Evolutionary conservation across 805 yeast species (phyloP).

Genomic region (Candida vartiovaarae): DNA sequence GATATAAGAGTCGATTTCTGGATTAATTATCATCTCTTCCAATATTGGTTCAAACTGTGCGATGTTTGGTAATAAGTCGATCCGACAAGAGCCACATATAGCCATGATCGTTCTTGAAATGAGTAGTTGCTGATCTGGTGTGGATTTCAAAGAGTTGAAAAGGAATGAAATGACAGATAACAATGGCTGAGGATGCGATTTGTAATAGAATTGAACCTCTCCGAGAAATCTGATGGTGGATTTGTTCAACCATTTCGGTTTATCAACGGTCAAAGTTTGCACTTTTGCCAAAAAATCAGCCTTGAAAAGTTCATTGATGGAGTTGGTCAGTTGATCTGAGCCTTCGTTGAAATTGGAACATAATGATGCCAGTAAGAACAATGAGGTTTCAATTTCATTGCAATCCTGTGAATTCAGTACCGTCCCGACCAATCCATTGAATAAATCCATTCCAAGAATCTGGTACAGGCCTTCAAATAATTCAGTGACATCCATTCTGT

Average conservation of each 20-base stretch:
- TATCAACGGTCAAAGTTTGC: constrained; percentile 11
- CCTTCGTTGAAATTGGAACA: constrained; percentile 40
- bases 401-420: constrained; percentile 24
- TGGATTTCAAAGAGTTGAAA: constrained; percentile 32
- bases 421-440: constrained; percentile 34
- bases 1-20: constrained; percentile 35
- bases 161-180: constrained; percentile 48
- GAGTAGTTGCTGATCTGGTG: constrained; percentile 25
- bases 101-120: constrained; percentile 53
- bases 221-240: constrained; percentile 55
- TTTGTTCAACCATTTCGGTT: constrained; percentile 27
- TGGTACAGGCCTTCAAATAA: constrained; percentile 67
- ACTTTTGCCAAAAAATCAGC: constrained; percentile 23
- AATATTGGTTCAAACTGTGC: constrained; percentile 43
- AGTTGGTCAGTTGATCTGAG: constrained; percentile 14
- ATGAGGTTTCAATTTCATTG: constrained; percentile 50
- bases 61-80: constrained; percentile 32
- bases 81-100: constrained; percentile 49
- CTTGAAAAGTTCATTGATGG: constrained; percentile 23
- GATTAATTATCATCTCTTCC: constrained; percentile 37
- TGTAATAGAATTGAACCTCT: constrained; percentile 49
- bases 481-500: constrained; percentile 71
- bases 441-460: constrained; percentile 48
- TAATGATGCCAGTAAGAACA: constrained; percentile 51
- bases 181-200: constrained; percentile 38